phyloP scores from a whole-genome alignment of 1,139 yeast genomes.

The Scheffersomyces quercinus region DNA sequence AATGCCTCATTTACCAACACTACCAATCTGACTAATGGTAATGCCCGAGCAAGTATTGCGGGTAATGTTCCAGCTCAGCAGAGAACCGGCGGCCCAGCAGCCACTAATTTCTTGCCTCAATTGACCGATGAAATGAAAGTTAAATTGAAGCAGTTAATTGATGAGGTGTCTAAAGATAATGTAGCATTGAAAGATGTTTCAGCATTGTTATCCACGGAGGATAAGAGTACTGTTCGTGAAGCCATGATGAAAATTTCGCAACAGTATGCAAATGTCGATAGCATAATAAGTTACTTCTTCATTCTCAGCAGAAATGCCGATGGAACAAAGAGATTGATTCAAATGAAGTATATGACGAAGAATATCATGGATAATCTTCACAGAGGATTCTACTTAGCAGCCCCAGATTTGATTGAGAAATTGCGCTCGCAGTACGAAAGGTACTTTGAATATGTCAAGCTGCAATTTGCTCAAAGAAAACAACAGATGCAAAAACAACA shows the following conservation, averaged over 20 bases:
- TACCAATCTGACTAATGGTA: not conserved
- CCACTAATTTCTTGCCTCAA: constrained; percentile 33
- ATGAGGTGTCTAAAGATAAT: constrained; percentile 68
- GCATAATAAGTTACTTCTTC: constrained; percentile 74
- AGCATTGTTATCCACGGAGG: constrained; percentile 56
- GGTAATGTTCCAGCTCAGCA: constrained; percentile 5
- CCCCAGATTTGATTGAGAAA: constrained; percentile 68
- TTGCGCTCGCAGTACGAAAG: constrained; percentile 71
- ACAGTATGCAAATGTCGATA: constrained; percentile 69
- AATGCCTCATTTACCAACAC: constrained; percentile 5
- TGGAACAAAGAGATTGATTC: constrained; percentile 74
- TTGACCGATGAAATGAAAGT: constrained; percentile 46
- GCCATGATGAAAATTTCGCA: constrained; percentile 60
- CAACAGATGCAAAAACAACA: constrained; percentile 31
- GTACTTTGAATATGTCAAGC: constrained; percentile 71
- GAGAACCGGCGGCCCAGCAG: constrained; percentile 2
- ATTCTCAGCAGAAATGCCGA: constrained; percentile 71
- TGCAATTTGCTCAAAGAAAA: constrained; percentile 38
- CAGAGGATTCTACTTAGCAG: constrained; percentile 62
- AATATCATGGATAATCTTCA: constrained; percentile 70
- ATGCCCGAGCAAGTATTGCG: not conserved
- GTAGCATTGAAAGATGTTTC: constrained; percentile 69
- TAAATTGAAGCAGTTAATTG: constrained; percentile 61
- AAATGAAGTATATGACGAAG: constrained; percentile 76
- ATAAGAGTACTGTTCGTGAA: constrained; percentile 62